These are phyloP conservation scores for Cyberlindnera mycetangii DNA, from an alignment of 805 yeast genomes.

Conservation along the genomic window DNA sequence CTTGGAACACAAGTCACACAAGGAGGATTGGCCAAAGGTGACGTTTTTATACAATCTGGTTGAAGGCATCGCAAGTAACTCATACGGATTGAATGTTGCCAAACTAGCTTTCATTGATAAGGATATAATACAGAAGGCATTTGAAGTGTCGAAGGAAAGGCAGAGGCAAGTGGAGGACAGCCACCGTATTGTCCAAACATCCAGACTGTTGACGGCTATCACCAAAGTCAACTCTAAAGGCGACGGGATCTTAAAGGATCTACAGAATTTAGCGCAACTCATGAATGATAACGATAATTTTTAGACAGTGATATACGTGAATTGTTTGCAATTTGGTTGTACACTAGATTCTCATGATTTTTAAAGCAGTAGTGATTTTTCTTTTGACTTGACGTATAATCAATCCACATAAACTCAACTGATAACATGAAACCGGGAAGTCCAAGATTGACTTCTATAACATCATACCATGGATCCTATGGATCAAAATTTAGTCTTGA, in stretches of 20 bases:
- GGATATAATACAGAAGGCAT: conserved; percentile 87
- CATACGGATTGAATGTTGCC: conserved; percentile 97
- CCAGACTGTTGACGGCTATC: not conserved
- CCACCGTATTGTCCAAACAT: not conserved
- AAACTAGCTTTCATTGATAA: conserved; percentile 89
- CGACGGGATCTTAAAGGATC: conserved; percentile 5
- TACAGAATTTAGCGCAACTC: conserved; percentile 8
- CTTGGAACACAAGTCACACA: conserved; percentile 34
- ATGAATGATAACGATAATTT: not conserved
- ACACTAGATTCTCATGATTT: too few species aligned
- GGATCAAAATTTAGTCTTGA: conserved; percentile 27
- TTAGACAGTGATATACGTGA: too few species aligned
- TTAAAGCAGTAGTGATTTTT: too few species aligned
- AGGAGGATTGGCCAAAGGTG: conserved; percentile 53
- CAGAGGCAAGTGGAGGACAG: conserved; percentile 45
- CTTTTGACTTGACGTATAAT: too few species aligned
- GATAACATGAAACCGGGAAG: too few species aligned
- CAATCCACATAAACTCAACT: too few species aligned
- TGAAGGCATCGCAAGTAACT: conserved; percentile 86
- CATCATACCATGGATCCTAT: too few species aligned
- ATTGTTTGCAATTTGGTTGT: too few species aligned
- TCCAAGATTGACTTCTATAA: not conserved
- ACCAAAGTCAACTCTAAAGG: not conserved
- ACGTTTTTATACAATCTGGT: conserved; percentile 88
- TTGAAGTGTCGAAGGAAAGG: conserved; percentile 79